Conservation (phyloP, 139 green algal species). For the Gonium pectorale region DNA sequence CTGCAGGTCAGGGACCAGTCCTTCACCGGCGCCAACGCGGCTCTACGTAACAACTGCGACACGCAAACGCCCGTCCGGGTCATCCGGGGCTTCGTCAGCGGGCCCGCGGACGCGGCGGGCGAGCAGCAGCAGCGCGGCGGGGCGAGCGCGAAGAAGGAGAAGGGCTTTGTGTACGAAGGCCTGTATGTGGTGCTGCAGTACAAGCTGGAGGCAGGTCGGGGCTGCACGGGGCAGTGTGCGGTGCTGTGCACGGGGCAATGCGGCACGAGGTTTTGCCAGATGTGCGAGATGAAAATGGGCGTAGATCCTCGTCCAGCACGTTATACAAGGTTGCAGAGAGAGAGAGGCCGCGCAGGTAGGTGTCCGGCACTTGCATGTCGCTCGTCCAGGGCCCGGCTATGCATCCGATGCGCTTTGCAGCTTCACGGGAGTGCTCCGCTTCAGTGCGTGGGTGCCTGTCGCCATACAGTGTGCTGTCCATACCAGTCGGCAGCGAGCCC, state of each 20-base stretch:
- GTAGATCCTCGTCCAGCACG: too few relatives aligned
- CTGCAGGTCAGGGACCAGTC: constrained; percentile 61
- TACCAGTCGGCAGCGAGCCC: too few relatives aligned
- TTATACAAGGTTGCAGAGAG: too few relatives aligned
- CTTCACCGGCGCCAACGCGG: constrained; percentile 57
- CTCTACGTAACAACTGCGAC: constrained; percentile 45
- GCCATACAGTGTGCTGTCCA: too few relatives aligned
- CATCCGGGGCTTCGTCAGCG: constrained; percentile 50
- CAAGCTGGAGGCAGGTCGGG: constrained; percentile 23
- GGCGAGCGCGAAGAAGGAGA: constrained; percentile 21
- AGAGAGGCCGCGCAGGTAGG: too few relatives aligned
- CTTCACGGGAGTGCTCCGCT: too few relatives aligned
- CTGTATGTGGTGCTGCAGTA: constrained; percentile 67
- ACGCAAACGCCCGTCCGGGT: constrained; percentile 68
- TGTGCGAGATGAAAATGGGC: too few relatives aligned
- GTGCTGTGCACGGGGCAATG: not conserved
- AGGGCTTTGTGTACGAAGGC: constrained; percentile 71
- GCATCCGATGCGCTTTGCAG: too few relatives aligned
- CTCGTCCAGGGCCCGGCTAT: too few relatives aligned
- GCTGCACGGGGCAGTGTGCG: not conserved
- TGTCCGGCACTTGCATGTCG: too few relatives aligned
- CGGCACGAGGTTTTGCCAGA: too few relatives aligned
- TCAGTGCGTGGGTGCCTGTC: too few relatives aligned
- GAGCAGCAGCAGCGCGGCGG: not conserved
- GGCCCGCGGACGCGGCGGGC: constrained; percentile 50